Conservation (phyloP, 352 stramenopile species). For the Globisporangium canariense region DNA sequence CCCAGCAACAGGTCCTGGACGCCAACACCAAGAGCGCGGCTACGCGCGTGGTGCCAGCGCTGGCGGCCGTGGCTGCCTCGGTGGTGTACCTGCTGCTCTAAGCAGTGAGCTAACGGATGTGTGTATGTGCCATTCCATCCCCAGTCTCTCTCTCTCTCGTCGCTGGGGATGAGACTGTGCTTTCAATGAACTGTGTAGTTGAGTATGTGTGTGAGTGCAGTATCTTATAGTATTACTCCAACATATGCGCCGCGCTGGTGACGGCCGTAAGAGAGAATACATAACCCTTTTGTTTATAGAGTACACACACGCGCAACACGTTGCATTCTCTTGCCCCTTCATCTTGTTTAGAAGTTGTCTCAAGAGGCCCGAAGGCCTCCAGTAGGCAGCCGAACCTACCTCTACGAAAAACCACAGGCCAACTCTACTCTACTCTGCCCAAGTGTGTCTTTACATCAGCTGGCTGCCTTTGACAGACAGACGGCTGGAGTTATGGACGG, state of each 20-base stretch:
- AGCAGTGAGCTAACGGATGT: slow-evolving; percentile 3
- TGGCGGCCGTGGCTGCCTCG: slow-evolving; percentile 33
- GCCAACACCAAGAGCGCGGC: slow-evolving; percentile 42
- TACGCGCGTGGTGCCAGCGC: slow-evolving; percentile 21
- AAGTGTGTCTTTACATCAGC: too few species aligned
- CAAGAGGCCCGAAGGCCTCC: too few species aligned
- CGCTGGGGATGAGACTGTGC: neutral
- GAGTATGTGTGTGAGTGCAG: slow-evolving; percentile 13
- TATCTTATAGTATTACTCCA: slow-evolving; percentile 16
- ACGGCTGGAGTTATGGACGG: neutral
- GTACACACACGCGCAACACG: slow-evolving; percentile 5
- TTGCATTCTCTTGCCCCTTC: neutral
- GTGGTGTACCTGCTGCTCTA: slow-evolving; percentile 48
- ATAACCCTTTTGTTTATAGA: slow-evolving; percentile 12
- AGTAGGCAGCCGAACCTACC: too few species aligned
- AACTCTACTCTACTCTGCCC: too few species aligned
- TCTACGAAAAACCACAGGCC: too few species aligned
- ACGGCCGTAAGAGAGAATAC: slow-evolving; percentile 13
- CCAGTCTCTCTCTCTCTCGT: neutral
- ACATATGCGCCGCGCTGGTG: neutral
- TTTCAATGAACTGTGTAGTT: slow-evolving; percentile 14
- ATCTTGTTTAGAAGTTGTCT: neutral
- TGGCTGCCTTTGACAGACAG: too few species aligned
- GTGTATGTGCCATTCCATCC: neutral
- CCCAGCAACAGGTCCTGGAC: slow-evolving; percentile 23